Percentiles rank a stretch among this genome's conserved stretches.
These are phyloP conservation scores for Hymenoscyphus salicellus DNA, from an alignment of 2,329 filamentous ascomycete species.

Conservation along the genomic window DNA sequence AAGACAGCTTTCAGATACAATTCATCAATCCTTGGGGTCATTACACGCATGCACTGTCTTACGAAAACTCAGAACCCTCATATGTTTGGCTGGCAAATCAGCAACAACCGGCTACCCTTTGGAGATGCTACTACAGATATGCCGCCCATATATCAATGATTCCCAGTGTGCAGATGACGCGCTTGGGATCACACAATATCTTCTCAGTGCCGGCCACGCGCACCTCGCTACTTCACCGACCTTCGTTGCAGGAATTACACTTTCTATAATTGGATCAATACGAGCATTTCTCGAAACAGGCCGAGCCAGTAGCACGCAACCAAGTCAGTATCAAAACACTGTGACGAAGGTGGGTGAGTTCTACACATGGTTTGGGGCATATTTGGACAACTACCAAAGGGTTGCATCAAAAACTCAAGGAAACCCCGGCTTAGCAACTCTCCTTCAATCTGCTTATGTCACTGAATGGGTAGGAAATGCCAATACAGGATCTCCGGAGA, in stretches of 20 bases:
- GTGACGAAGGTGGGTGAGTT: conserved; percentile 74
- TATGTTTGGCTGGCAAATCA: conserved; percentile 71
- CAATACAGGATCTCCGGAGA: conserved; percentile 68
- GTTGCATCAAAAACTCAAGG: conserved; percentile 35
- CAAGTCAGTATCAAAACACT: conserved; percentile 75
- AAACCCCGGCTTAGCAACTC: conserved; percentile 59
- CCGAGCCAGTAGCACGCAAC: conserved; percentile 78
- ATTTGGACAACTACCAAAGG: conserved; percentile 62
- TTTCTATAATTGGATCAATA: conserved; percentile 77
- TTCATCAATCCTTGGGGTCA: conserved; percentile 80
- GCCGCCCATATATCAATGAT: conserved; percentile 76
- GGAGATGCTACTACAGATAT: conserved; percentile 82
- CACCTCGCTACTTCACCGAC: conserved; percentile 66
- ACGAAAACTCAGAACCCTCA: conserved; percentile 77
- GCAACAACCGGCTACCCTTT: conserved; percentile 78
- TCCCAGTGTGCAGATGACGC: conserved; percentile 87
- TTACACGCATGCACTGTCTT: conserved; percentile 83
- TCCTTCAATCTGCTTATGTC: conserved; percentile 66
- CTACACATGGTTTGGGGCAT: conserved; percentile 72
- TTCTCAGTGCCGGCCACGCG: conserved; percentile 64
- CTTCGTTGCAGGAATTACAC: conserved; percentile 75
- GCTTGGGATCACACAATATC: conserved; percentile 80
- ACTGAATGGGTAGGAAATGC: conserved; percentile 69
- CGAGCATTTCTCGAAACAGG: conserved; percentile 70
- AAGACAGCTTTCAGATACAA: conserved; percentile 73